Evolutionary conservation across 2,329 filamentous ascomycete species (phyloP).

Genomic region (Byssoonygena ceratinophila): DNA sequence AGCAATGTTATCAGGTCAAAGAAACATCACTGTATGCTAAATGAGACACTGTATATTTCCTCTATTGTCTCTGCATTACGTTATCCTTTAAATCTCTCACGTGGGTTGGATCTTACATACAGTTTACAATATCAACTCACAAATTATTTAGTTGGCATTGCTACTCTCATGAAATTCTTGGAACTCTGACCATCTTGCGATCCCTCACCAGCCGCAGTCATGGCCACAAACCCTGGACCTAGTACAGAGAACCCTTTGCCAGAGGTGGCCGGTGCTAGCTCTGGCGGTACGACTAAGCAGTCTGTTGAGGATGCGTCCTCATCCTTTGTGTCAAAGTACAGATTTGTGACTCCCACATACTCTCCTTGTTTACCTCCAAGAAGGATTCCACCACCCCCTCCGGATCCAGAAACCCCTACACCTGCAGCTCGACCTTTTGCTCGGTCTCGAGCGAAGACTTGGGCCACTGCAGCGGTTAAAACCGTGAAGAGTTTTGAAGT

Average conservation of each 20-base stretch:
- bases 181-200: background rate
- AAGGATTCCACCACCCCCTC: background rate
- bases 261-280: background rate
- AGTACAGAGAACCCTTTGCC: background rate
- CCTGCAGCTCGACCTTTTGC: background rate
- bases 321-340: constrained; percentile 3
- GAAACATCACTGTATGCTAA: background rate
- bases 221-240: background rate
- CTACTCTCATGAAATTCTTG: background rate
- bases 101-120: background rate
- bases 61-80: background rate
- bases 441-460: constrained; percentile 11
- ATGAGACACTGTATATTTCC: background rate
- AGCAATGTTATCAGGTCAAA: background rate
- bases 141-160: background rate
- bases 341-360: background rate
- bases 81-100: background rate
- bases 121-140: background rate
- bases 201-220: background rate
- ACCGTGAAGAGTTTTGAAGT: constrained; percentile 14
- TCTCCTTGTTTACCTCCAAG: background rate
- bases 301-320: background rate
- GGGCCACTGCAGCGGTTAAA: constrained; percentile 14
- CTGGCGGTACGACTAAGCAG: background rate
- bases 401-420: constrained; percentile 12